Percentiles rank a stretch among this genome's conserved stretches.
Evolutionary conservation across 805 yeast genomes (phyloP).

Genomic region (Yarrowia porcina): DNA sequence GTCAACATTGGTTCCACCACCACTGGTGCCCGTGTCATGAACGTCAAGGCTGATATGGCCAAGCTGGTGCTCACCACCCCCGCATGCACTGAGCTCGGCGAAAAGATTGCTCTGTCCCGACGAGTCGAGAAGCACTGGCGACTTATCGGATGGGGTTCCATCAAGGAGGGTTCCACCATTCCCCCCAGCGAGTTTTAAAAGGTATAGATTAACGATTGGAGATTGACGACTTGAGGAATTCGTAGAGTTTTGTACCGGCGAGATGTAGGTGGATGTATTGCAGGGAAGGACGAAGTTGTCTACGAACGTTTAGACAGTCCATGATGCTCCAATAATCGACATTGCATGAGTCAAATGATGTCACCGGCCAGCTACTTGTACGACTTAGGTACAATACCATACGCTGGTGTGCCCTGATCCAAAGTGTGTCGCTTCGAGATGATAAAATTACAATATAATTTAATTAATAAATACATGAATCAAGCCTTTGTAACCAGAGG

Average conservation of each 20-base stretch:
- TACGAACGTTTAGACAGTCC: too few relatives aligned
- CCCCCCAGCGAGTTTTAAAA: conserved; percentile 29
- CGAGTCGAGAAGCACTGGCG: conserved; percentile 99
- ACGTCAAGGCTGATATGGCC: conserved; percentile 99
- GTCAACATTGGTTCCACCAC: conserved; percentile 99
- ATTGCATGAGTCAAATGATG: too few relatives aligned
- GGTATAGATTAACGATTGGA: conserved; percentile 4
- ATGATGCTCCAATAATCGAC: too few relatives aligned
- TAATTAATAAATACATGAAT: neutral
- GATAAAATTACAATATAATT: neutral
- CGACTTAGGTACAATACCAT: too few relatives aligned
- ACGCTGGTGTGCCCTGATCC: too few relatives aligned
- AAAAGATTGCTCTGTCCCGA: conserved; percentile 97
- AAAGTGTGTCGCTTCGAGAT: too few relatives aligned
- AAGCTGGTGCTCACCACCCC: conserved; percentile 95
- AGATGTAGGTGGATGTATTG: too few relatives aligned
- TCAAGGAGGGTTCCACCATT: conserved; percentile 69
- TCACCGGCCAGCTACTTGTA: too few relatives aligned
- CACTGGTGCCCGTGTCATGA: conserved; percentile 97
- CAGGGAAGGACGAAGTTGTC: too few relatives aligned
- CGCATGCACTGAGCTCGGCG: conserved; percentile 97
- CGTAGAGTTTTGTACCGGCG: too few relatives aligned
- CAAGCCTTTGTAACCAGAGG: neutral
- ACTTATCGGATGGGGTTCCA: conserved; percentile 99
- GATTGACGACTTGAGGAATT: neutral